Percentiles rank a stretch among this genome's conserved stretches.
Evolutionary conservation across 345 rosid species (phyloP).

Genomic region (Sonneratia alba): DNA sequence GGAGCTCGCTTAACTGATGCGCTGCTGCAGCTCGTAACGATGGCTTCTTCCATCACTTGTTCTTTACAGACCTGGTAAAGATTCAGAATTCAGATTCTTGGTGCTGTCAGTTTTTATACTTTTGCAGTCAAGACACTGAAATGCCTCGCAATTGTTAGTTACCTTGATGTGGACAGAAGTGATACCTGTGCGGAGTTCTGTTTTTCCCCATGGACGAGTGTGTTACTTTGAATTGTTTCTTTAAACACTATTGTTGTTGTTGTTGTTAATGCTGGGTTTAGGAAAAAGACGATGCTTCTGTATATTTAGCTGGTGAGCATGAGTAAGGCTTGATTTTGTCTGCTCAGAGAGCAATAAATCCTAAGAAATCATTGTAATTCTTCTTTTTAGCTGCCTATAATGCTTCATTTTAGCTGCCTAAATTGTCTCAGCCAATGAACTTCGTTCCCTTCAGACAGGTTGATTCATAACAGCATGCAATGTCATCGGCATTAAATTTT

Average conservation of each 20-base stretch:
- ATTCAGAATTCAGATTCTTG: constrained; percentile 1
- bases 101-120: background rate
- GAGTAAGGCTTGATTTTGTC: background rate
- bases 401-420: background rate
- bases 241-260: background rate
- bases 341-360: background rate
- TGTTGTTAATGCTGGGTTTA: background rate
- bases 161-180: background rate
- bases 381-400: no score
- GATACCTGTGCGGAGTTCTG: background rate
- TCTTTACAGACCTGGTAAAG: constrained; percentile 57
- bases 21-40: constrained; percentile 11
- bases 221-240: background rate
- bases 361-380: background rate
- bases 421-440: background rate
- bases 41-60: constrained; percentile 60
- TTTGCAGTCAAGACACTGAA: background rate
- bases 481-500: background rate
- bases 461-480: background rate
- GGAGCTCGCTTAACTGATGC: background rate
- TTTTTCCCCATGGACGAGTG: background rate
- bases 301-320: background rate
- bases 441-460: background rate
- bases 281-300: background rate
- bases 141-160: background rate